phyloP scores from a whole-genome alignment of 371 early-diverging fungal genomes.

The Chytridiales sp. region DNA sequence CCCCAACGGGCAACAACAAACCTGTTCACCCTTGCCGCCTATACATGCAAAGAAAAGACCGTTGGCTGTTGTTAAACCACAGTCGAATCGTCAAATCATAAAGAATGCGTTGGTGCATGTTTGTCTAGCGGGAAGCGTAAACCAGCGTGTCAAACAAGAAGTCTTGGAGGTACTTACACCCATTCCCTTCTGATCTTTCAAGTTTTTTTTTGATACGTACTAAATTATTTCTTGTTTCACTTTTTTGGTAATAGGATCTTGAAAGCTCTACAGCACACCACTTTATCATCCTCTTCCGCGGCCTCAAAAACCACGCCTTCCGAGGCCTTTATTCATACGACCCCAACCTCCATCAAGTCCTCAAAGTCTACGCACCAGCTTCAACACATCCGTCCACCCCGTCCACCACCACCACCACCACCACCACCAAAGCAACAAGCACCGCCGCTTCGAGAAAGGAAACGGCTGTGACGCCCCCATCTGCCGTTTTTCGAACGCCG shows the following conservation, averaged over 20 bases:
- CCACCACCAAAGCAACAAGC: not conserved
- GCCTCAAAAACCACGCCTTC: conserved; percentile 43
- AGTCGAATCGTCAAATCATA: conserved; percentile 42
- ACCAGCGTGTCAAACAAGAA: conserved; percentile 41
- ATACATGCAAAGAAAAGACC: not conserved
- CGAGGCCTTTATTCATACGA: conserved; percentile 50
- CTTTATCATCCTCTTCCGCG: conserved; percentile 51
- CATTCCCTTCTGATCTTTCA: no score
- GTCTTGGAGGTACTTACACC: conserved; percentile 46
- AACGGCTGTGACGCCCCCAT: not conserved
- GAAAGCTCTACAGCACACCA: conserved; percentile 30
- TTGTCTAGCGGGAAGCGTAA: conserved; percentile 48
- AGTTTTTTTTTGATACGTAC: no score
- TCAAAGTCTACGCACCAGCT: conserved; percentile 33
- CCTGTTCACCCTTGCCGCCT: conserved; percentile 2
- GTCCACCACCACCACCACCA: not conserved
- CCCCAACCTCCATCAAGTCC: conserved; percentile 29
- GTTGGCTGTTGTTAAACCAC: conserved; percentile 10
- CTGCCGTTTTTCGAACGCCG: conserved; percentile 20
- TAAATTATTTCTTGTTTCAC: not conserved
- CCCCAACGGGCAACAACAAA: not conserved
- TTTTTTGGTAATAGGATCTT: conserved; percentile 35
- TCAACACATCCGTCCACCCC: not conserved
- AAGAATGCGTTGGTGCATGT: conserved; percentile 51
- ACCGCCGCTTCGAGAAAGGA: not conserved